Evolutionary conservation across 768 basidiomycete species (phyloP).

Genomic region (Kwoniella bestiolae): DNA sequence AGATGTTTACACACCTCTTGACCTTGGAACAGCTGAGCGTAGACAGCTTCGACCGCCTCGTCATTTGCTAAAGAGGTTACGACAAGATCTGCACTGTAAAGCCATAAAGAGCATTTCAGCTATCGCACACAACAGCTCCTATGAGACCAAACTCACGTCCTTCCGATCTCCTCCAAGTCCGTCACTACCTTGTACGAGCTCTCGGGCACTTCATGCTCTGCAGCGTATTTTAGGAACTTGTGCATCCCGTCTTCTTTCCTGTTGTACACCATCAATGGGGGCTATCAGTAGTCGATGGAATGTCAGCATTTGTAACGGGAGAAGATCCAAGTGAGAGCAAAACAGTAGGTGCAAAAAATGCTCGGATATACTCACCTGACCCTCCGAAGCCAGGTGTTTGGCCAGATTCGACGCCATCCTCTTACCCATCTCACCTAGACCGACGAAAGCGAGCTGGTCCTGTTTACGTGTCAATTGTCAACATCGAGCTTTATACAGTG

Average conservation of each 20-base stretch:
- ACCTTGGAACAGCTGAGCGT: conserved; percentile 65
- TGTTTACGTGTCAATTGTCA: conserved; percentile 9
- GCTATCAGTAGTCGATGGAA: conserved; percentile 44
- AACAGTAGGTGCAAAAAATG: not conserved
- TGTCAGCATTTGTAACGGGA: no score
- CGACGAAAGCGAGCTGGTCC: conserved; percentile 62
- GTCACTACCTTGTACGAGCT: conserved; percentile 65
- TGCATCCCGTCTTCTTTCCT: conserved; percentile 61
- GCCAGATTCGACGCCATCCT: conserved; percentile 81
- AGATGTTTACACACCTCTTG: conserved; percentile 62
- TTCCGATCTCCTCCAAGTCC: conserved; percentile 66
- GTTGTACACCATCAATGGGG: conserved; percentile 75
- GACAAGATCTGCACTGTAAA: conserved; percentile 69
- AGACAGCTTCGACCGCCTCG: conserved; percentile 69
- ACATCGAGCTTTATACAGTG: no score
- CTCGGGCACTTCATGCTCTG: conserved; percentile 65
- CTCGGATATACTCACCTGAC: conserved; percentile 26
- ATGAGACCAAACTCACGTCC: conserved; percentile 54
- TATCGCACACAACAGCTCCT: not conserved
- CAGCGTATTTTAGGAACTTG: conserved; percentile 65
- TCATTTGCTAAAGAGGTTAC: conserved; percentile 76
- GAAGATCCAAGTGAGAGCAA: no score
- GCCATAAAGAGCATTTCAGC: not conserved
- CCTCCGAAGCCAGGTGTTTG: conserved; percentile 55
- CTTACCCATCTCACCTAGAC: conserved; percentile 66